Evolutionary conservation across 78 protist species (phyloP), one percentile per base, ranked within the genome.

Genomic region (Dictyostelium purpureum): DNA sequence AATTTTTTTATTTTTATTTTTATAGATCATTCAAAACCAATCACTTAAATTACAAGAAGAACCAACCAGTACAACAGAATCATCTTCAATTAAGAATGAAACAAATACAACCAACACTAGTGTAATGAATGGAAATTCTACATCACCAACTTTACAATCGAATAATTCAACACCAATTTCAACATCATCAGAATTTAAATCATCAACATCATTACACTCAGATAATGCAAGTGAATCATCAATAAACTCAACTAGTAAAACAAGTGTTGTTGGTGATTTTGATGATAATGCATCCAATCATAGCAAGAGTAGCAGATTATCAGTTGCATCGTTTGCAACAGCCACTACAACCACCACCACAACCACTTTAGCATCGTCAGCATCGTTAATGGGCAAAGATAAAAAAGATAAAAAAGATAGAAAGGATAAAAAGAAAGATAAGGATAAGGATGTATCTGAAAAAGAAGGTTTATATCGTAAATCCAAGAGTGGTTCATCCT

Each of bases 381-480:
- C 26, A 9, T 26, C 78, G 5, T 0, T 31, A 16, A 45, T 4
- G 43, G 42, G 21, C 18, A 51, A 7, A 33, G 47, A 14, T 52
- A 63, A 63, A 33, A 35, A 76, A n/a, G 63, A 31, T 0, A 52
- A 69, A 9, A 57, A 35, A 37, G 85, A 70, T 33, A 74, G 73
- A 49, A 51, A 85, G 59, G 67, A 81, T 12, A 73, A 69, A 47
- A 85, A 69, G 61, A 47, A 75, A 11, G 28, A n/a, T 21, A 31
- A 38, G 19, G 6, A 42, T 37, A 28, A 35, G 6, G 63, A 19
- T 18, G 59, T 43, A 0, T 1, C 10, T 11, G 79, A 71, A 28
- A 45, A 43, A 6, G 79, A 71, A 28, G 92, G 92, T 45, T 26
- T 85, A 21, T 85, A 54, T 57, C 47, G 66, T 18, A 42, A 74